Evolutionary conservation across 1,284 basidiomycete genomes (phyloP), one percentile per base, ranked within the genome.

Genomic region (Cryptococcus depauperatus): DNA sequence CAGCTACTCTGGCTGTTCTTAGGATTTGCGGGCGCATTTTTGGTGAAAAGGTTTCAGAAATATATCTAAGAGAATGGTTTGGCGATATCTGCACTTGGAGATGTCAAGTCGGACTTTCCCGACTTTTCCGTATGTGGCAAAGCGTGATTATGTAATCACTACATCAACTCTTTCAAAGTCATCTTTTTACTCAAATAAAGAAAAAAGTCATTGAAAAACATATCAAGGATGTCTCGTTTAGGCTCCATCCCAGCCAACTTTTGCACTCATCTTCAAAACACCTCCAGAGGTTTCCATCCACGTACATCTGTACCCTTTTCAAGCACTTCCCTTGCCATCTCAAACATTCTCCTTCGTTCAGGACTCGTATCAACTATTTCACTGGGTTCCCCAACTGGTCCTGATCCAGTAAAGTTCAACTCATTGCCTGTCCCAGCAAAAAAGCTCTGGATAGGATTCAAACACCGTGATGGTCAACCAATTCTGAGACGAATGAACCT

Each of bases 281-380:
- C 64, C 16, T 64, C 67, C 14, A 60, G 61, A 40, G 60, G 60
- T 3, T 59, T 63, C 19, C 66, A 69, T 47, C 57, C 59, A 7
- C 52, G 54, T 29, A 70, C 69, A 11, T 62, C 66, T 18, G 43
- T 71, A 22, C 69, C 69, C 1, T 70, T 63, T 56, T 57, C 65
- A 22, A 58, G 52, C 29, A 52, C 61, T 21, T 56, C 64, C 14
- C 56, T 70, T 38, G 61, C 61, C 37, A 66, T 71, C 44, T 58
- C 64, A 19, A 61, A 62, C 22, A 59, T 68, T 40, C 62, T 71
- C 41, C 61, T 71, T 16, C 64, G 68, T 10, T 62, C 67, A 43
- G 69, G 69, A 29, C 57, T 71, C 34, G 52, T 71, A 40, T 63
- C 63, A 37, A 64, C 59, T 47, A 47, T 71, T n/a, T 57, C 68